Percentiles rank a stretch among this genome's conserved stretches.
Evolutionary conservation across 2,329 filamentous ascomycete genomes (phyloP).

Genomic region (Fusarium sp.): DNA sequence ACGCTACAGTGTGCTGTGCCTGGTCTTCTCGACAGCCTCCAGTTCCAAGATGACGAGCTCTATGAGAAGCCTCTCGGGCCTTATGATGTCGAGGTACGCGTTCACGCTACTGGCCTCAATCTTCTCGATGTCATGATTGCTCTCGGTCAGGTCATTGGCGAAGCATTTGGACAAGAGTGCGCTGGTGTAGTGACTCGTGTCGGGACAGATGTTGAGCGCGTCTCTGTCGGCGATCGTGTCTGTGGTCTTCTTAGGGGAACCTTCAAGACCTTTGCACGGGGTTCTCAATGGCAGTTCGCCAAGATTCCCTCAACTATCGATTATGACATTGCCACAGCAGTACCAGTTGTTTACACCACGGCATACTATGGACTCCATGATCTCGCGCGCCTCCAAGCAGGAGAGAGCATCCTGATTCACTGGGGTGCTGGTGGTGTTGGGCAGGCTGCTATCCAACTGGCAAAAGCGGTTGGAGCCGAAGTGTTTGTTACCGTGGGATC

Average conservation of each 20-base stretch:
- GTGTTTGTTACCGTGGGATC: conserved; percentile 48
- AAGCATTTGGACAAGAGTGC: conserved; percentile 1
- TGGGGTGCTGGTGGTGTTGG: conserved; percentile 41
- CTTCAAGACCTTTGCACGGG: not conserved
- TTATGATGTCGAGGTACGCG: not conserved
- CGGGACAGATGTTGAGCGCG: not conserved
- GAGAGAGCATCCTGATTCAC: conserved; percentile 47
- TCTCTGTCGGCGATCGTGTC: not conserved
- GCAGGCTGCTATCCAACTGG: conserved; percentile 44
- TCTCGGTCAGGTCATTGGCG: not conserved
- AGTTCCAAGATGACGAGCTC: conserved; percentile 1
- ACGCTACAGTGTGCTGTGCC: not conserved
- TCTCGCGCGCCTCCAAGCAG: conserved; percentile 17
- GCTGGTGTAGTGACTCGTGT: not conserved
- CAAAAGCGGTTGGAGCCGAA: conserved; percentile 37
- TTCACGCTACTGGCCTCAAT: not conserved
- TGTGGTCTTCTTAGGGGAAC: not conserved
- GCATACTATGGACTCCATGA: conserved; percentile 32
- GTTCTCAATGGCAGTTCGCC: not conserved
- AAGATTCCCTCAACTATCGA: conserved; percentile 18
- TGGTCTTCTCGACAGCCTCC: conserved; percentile 2
- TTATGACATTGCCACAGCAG: conserved; percentile 11
- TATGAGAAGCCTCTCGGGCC: conserved; percentile 6
- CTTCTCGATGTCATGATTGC: conserved; percentile 8
- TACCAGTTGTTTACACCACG: conserved; percentile 30